These are phyloP conservation scores for Amoebophrya sp. DNA, from an alignment of 169 alveolate species.

Conservation along the genomic window DNA sequence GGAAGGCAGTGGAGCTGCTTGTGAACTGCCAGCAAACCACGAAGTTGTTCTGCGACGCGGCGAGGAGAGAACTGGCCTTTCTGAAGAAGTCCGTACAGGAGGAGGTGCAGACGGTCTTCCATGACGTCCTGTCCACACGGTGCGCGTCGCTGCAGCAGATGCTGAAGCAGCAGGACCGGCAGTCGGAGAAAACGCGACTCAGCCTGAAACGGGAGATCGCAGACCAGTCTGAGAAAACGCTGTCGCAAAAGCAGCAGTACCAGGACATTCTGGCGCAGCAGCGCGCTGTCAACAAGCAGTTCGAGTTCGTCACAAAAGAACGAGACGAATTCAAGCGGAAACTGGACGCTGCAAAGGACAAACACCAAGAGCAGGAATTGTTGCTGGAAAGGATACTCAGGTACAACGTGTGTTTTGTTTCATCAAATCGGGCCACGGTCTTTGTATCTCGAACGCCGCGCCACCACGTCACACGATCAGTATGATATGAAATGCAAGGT, in stretches of 20 bases:
- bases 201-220: background rate
- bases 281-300: background rate
- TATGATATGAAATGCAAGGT: too few relatives aligned
- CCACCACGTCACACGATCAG: too few relatives aligned
- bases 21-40: background rate
- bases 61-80: background rate
- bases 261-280: background rate
- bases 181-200: background rate
- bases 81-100: background rate
- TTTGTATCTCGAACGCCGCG: too few relatives aligned
- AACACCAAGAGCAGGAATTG: background rate
- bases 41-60: background rate
- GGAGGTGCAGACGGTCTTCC: background rate
- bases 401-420: too few relatives aligned
- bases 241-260: background rate
- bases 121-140: background rate
- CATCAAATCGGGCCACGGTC: too few relatives aligned
- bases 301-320: background rate
- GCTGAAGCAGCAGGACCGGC: background rate
- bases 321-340: background rate
- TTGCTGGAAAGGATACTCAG: background rate
- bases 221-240: background rate
- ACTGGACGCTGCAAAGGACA: background rate
- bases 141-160: background rate
- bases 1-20: background rate